phyloP scores from a whole-genome alignment of 1,284 basidiomycete species.

The Laetiporus sulphureus region DNA sequence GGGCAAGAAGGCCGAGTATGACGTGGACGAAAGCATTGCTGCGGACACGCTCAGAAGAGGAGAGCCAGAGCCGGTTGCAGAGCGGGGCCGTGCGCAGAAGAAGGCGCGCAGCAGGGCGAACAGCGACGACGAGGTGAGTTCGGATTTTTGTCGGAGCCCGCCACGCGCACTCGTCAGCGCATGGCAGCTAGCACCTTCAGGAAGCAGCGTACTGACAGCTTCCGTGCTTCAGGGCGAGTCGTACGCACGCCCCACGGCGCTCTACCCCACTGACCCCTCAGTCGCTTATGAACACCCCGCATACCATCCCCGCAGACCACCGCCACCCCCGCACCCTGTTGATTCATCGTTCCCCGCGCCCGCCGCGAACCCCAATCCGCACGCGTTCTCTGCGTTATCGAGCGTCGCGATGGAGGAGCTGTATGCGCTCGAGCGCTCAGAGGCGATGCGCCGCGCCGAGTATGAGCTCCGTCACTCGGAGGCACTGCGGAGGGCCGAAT shows the following conservation, averaged over 20 bases:
- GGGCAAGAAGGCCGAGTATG: constrained; percentile 28
- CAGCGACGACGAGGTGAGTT: constrained; percentile 70
- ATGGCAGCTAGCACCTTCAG: neutral
- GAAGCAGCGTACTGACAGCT: constrained; percentile 1
- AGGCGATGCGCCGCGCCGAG: constrained; percentile 77
- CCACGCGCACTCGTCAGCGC: neutral
- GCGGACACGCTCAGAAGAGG: constrained; percentile 11
- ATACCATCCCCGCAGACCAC: constrained; percentile 19
- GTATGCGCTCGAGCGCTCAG: constrained; percentile 78
- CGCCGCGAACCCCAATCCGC: constrained; percentile 18
- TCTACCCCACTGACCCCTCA: constrained; percentile 38
- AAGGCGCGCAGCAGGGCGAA: constrained; percentile 72
- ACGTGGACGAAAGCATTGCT: constrained; percentile 29
- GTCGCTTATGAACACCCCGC: constrained; percentile 29
- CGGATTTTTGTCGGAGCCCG: neutral
- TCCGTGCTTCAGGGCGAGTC: constrained; percentile 42
- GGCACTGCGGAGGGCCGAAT: constrained; percentile 75
- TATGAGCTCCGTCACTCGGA: constrained; percentile 80
- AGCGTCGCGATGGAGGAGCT: constrained; percentile 83
- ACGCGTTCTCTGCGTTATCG: constrained; percentile 71
- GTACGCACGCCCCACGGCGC: constrained; percentile 62
- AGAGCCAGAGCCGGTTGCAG: constrained; percentile 15
- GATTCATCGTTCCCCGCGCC: neutral
- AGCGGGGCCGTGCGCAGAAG: constrained; percentile 41
- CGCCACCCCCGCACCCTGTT: no score